A percentile compares a stretch with the other conserved stretches of the same genome.
These are phyloP conservation scores for Termitomyces bulborhizus DNA, from an alignment of 768 basidiomycete genomes.

Conservation along the genomic window DNA sequence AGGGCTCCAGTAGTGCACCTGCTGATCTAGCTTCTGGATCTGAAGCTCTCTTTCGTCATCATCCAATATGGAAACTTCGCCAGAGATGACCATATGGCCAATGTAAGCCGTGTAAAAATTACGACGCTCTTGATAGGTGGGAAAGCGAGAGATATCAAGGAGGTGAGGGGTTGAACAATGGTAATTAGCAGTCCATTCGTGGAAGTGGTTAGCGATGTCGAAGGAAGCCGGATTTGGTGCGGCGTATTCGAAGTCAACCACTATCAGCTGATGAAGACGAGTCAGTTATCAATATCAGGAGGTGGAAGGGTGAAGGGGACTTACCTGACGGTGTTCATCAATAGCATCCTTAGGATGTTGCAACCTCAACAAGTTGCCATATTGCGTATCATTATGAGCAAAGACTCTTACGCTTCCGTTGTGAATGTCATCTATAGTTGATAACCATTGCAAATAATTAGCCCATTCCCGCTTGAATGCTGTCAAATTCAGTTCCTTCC, in stretches of 20 bases:
- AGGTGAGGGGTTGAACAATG: conserved; percentile 63
- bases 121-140: conserved; percentile 60
- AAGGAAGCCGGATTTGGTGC: conserved; percentile 87
- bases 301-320: conserved; percentile 10
- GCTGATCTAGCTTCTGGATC: conserved; percentile 59
- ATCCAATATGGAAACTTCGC: conserved; percentile 23
- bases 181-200: conserved; percentile 96
- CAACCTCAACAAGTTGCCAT: conserved; percentile 84
- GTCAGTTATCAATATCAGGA: background rate
- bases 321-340: conserved; percentile 74
- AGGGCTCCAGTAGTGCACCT: conserved; percentile 86
- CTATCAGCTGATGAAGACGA: conserved; percentile 59
- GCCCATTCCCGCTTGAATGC: conserved; percentile 59
- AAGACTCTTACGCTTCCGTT: conserved; percentile 67
- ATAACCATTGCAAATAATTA: conserved; percentile 66
- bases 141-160: conserved; percentile 62
- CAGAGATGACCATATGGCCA: conserved; percentile 34
- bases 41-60: conserved; percentile 34
- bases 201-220: conserved; percentile 96
- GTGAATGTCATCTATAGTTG: conserved; percentile 48
- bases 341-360: conserved; percentile 45
- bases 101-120: conserved; percentile 89
- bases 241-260: conserved; percentile 98
- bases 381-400: conserved; percentile 94
- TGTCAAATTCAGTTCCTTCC: conserved; percentile 56